Conservation (phyloP, 192 early-diverging fungal species). For the Glomus cerebriforme region DNA sequence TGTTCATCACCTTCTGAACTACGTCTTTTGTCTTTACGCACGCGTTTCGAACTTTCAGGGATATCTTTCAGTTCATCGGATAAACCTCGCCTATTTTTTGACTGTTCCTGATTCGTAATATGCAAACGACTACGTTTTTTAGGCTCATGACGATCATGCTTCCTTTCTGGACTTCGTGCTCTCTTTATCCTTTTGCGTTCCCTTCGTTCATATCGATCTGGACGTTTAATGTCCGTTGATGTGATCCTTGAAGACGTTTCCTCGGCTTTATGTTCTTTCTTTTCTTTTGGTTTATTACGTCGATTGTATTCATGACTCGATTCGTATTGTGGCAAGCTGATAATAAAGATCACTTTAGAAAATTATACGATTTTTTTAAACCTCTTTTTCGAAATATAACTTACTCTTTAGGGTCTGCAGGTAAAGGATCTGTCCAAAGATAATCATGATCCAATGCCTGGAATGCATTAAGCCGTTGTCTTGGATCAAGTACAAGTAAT, state of each 20-base stretch:
- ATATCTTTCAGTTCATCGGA: background rate
- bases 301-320: conserved; percentile 80
- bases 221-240: background rate
- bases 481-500: conserved; percentile 78
- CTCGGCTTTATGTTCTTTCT: conserved; percentile 1
- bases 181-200: background rate
- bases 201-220: background rate
- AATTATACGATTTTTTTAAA: background rate
- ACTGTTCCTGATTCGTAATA: background rate
- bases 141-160: background rate
- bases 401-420: conserved; percentile 68
- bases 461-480: conserved; percentile 68
- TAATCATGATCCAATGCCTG: conserved; percentile 80
- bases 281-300: conserved; percentile 24
- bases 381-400: conserved; percentile 1
- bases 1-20: background rate
- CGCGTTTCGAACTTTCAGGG: background rate
- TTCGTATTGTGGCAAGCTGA: conserved; percentile 70
- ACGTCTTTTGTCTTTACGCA: background rate
- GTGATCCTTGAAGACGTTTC: background rate
- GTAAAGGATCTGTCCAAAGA: conserved; percentile 73
- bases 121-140: background rate
- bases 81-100: background rate
- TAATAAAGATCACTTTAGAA: background rate
- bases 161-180: background rate